These are phyloP conservation scores for Aspergillus egyptiacus DNA, from an alignment of 495 filamentous ascomycete genomes.

Conservation along the genomic window DNA sequence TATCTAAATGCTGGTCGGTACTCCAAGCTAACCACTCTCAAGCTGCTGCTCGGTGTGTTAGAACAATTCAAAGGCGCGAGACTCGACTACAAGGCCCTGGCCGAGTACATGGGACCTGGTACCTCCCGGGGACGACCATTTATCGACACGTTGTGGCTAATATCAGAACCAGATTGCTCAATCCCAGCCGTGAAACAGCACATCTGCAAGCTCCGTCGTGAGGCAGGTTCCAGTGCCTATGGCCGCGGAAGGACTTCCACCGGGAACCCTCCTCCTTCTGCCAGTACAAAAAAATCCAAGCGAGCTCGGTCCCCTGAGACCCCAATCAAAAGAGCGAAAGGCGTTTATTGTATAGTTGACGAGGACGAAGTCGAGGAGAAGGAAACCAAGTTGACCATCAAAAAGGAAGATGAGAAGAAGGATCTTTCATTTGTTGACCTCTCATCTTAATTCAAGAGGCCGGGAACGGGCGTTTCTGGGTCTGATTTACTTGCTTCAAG, in stretches of 20 bases:
- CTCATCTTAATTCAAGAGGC: not conserved
- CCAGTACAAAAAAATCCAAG: not conserved
- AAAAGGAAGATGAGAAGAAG: constrained; percentile 5
- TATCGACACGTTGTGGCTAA: not conserved
- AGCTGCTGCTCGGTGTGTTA: constrained; percentile 8
- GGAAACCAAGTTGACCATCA: not conserved
- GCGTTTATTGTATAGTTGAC: not conserved
- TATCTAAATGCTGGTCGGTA: not conserved
- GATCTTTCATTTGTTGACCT: not conserved
- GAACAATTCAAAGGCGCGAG: not conserved
- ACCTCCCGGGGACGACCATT: not conserved
- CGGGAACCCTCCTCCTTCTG: not conserved
- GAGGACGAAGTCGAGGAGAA: not conserved
- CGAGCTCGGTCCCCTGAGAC: not conserved
- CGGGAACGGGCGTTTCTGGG: not conserved
- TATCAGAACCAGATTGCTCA: not conserved
- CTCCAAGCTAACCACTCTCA: not conserved
- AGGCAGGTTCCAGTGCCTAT: not conserved
- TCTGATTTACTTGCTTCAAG: too few relatives aligned
- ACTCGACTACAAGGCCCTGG: constrained; percentile 3
- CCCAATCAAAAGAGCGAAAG: not conserved
- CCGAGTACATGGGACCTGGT: constrained; percentile 8
- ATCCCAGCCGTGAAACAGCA: constrained; percentile 6
- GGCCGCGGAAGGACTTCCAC: not conserved
- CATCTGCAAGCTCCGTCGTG: constrained; percentile 2